phyloP scores from a whole-genome alignment of 495 filamentous ascomycete genomes.

The Neurospora sublineolata region DNA sequence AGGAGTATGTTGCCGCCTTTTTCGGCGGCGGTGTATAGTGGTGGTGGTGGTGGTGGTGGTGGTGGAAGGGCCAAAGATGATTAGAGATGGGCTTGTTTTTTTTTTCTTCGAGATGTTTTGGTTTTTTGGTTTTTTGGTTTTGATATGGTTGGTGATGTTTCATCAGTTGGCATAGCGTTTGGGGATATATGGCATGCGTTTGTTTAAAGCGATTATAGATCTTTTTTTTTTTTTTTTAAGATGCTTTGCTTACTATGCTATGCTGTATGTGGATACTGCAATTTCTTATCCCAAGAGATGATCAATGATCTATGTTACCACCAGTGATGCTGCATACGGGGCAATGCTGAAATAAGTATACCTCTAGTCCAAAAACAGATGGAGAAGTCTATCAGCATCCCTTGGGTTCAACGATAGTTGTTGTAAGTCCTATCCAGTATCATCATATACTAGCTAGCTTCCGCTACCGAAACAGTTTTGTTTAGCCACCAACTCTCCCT shows the following conservation, averaged over 20 bases:
- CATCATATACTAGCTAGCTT: neutral
- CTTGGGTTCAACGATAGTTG: neutral
- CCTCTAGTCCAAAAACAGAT: neutral
- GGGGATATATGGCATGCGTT: neutral
- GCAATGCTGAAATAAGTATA: neutral
- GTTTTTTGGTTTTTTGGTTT: neutral
- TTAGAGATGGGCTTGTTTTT: neutral
- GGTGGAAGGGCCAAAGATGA: neutral
- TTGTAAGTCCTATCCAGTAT: neutral
- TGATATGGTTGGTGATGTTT: neutral
- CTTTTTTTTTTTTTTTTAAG: neutral
- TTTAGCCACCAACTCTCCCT: neutral
- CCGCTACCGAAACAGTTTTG: neutral
- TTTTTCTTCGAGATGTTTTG: neutral
- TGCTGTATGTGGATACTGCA: neutral
- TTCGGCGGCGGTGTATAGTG: constrained; percentile 2
- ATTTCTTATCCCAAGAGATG: neutral
- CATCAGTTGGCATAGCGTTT: neutral
- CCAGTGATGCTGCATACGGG: neutral
- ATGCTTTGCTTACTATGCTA: neutral
- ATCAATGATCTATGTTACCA: neutral
- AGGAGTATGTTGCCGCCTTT: constrained; percentile 29
- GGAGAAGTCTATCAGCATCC: neutral
- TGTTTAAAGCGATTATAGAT: neutral
- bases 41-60: constrained; percentile 3